phyloP scores from a whole-genome alignment of 179 eudicot species.

The Silene noctiflora region DNA sequence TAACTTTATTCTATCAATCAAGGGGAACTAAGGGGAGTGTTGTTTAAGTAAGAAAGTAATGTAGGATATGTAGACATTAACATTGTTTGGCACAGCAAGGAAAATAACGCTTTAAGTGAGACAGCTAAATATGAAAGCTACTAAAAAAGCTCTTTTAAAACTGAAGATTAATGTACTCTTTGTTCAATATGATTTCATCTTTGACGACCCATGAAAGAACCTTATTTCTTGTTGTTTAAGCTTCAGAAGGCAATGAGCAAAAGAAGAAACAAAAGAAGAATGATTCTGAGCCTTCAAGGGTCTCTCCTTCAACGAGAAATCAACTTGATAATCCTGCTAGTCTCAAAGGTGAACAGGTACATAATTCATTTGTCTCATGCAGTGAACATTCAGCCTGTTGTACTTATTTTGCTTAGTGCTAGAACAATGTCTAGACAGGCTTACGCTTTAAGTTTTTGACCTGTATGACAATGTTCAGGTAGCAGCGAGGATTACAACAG shows the following conservation, averaged over 20 bases:
- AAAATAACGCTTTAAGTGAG: neutral
- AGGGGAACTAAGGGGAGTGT: neutral
- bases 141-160: neutral
- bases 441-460: constrained; percentile 13
- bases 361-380: constrained; percentile 10
- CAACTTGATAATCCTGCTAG: constrained; percentile 71
- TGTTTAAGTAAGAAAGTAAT: neutral
- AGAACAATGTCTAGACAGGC: neutral
- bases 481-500: constrained; percentile 75
- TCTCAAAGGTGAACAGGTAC: constrained; percentile 94
- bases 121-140: neutral
- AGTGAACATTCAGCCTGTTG: neutral
- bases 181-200: neutral
- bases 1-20: neutral
- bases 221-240: constrained; percentile 16
- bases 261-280: constrained; percentile 77
- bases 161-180: neutral
- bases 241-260: constrained; percentile 83
- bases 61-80: neutral
- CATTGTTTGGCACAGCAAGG: neutral
- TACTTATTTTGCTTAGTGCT: constrained; percentile 1
- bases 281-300: constrained; percentile 65
- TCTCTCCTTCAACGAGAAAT: constrained; percentile 65
- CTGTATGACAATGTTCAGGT: constrained; percentile 49
- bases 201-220: neutral